Base-by-base conservation (phyloP, 73 alveolate genomes). In the Symbiodinium natans region DNA sequence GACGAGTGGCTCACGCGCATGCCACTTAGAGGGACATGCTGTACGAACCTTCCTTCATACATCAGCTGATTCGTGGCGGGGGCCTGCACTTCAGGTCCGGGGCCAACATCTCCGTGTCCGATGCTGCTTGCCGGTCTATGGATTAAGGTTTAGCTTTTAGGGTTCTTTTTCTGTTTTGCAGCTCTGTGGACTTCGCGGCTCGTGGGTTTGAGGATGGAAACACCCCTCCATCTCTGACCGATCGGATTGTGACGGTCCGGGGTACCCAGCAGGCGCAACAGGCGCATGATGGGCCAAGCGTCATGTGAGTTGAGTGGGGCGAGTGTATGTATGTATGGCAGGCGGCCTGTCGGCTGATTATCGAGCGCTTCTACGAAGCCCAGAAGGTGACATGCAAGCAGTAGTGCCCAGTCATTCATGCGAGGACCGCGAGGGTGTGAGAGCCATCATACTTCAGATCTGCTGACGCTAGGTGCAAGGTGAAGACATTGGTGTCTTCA, bases 101-200 rank as follows among this genome's bases (percentile, higher is more conserved):
- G 41, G 84, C 84, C 29, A 29, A 74, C 84, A 34, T 74, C 17
- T 10, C 84, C 31, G 84, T 74, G 43, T 74, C 84, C 40, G 84
- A 74, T 33, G 84, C 84, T 1, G 6, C 33, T 36, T 63, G 80
- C 36, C 36, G 17, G 21, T 63, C 80, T 6, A 8, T 63, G 80
- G 2, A 25, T 23, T 27, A 9, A 27, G 59, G 59, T 46, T 46
- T 46, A 46, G 77, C 8, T 10, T 25, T 59, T 59, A 59, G 36
- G 33, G 33, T n/a, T n/a, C n/a, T n/a, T n/a, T n/a, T n/a, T n/a
- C n/a, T n/a, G n/a, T n/a, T n/a, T n/a, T n/a, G n/a, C n/a, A n/a
- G n/a, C n/a, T n/a, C n/a, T n/a, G n/a, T n/a, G n/a, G n/a, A n/a
- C n/a, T n/a, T n/a, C n/a, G n/a, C n/a, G 36, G 77, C 34, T 59